Evolutionary conservation across 2,329 filamentous ascomycete species (phyloP).

Genomic region (Pseudogymnoascus sp.): DNA sequence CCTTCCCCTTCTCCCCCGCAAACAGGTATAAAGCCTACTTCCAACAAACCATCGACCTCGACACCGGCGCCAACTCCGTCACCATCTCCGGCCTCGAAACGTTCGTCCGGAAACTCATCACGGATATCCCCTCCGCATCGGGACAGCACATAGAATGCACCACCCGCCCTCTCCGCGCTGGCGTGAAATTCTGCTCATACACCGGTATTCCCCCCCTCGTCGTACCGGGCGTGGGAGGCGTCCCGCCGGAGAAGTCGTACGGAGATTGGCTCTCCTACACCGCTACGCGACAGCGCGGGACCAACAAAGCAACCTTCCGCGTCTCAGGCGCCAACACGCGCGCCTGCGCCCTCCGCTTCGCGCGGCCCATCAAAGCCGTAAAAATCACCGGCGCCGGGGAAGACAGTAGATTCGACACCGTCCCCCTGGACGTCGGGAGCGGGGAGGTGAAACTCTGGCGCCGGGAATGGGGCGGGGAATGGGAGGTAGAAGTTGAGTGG

Average conservation of each 20-base stretch:
- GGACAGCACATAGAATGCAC: conserved; percentile 53
- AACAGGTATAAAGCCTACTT: conserved; percentile 85
- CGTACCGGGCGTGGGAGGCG: conserved; percentile 38
- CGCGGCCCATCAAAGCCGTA: conserved; percentile 59
- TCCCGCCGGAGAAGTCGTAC: conserved; percentile 39
- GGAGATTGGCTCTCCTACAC: conserved; percentile 60
- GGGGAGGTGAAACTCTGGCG: conserved; percentile 73
- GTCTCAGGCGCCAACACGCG: conserved; percentile 70
- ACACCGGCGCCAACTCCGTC: conserved; percentile 62
- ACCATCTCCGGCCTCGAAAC: conserved; percentile 61
- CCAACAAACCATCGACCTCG: conserved; percentile 71
- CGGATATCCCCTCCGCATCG: conserved; percentile 61
- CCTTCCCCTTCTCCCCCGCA: conserved; percentile 78
- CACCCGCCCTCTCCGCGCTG: conserved; percentile 35
- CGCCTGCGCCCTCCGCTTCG: conserved; percentile 67
- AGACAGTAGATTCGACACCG: conserved; percentile 58
- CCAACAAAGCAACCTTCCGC: conserved; percentile 52
- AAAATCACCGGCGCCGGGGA: conserved; percentile 53
- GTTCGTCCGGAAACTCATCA: conserved; percentile 61
- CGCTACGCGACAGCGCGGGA: conserved; percentile 38
- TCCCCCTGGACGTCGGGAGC: conserved; percentile 52
- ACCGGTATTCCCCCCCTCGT: conserved; percentile 61
- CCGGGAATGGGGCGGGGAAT: conserved; percentile 67
- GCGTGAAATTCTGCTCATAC: conserved; percentile 63
- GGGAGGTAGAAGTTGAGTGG: conserved; percentile 67